Evolutionary conservation across 2,329 filamentous ascomycete species (phyloP).

Genomic region (Colletotrichum spinosum): DNA sequence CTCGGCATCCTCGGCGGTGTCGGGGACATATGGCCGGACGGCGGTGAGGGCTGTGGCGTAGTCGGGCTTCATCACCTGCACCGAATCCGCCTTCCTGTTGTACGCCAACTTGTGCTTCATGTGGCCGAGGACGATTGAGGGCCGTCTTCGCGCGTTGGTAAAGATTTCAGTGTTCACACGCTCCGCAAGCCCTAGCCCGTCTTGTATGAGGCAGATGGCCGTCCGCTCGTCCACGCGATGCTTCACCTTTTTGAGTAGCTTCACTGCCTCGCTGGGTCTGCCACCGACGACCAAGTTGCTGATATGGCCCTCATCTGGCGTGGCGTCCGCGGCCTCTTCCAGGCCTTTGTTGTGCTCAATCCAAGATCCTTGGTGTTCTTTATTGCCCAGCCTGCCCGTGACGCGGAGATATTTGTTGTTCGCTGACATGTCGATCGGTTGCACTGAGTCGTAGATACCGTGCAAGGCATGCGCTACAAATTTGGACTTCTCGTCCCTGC

Average conservation of each 20-base stretch:
- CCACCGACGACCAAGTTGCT: slow-evolving; percentile 78
- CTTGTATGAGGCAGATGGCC: slow-evolving; percentile 81
- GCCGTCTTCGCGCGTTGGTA: slow-evolving; percentile 70
- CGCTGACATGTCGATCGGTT: slow-evolving; percentile 42
- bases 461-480: slow-evolving; percentile 56
- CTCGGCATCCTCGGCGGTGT: slow-evolving; percentile 16
- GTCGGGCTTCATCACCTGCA: slow-evolving; percentile 50
- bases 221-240: slow-evolving; percentile 76
- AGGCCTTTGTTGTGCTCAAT: slow-evolving; percentile 17
- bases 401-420: slow-evolving; percentile 33
- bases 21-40: slow-evolving; percentile 36
- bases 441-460: slow-evolving; percentile 54
- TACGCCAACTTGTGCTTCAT: slow-evolving; percentile 61
- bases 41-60: slow-evolving; percentile 48
- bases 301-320: slow-evolving; percentile 64
- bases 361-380: slow-evolving; percentile 39
- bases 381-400: slow-evolving; percentile 41
- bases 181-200: slow-evolving; percentile 88
- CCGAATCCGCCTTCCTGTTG: slow-evolving; percentile 52
- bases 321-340: not conserved
- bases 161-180: slow-evolving; percentile 79
- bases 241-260: slow-evolving; percentile 69
- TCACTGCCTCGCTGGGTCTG: slow-evolving; percentile 62
- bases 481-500: slow-evolving; percentile 53
- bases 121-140: slow-evolving; percentile 81